A percentile compares a stretch with the other conserved stretches of the same genome.
phyloP scores from a whole-genome alignment of 495 filamentous ascomycete genomes.

The Astrothelium macrocarpum region DNA sequence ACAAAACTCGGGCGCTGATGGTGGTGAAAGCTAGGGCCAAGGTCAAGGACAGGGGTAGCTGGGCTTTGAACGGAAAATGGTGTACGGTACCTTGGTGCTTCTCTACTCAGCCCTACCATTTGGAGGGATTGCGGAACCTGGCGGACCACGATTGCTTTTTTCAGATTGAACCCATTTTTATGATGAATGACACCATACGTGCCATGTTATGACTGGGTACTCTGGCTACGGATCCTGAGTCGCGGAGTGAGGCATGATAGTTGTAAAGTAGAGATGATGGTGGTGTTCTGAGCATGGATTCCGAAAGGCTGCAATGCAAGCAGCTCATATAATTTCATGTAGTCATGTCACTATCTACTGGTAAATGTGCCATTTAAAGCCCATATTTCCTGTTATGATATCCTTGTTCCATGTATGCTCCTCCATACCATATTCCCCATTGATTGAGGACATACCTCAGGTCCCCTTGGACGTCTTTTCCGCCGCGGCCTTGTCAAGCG shows the following conservation, averaged over 20 bases:
- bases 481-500: constrained; percentile 57
- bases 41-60: background rate
- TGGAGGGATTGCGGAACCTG: background rate
- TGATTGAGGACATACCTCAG: background rate
- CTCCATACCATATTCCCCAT: background rate
- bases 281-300: background rate
- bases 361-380: background rate
- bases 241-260: no score
- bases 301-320: background rate
- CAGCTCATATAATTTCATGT: background rate
- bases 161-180: background rate
- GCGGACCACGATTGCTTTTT: background rate
- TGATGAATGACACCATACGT: no score
- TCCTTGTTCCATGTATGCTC: background rate
- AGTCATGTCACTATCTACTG: background rate
- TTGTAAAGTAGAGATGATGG: background rate
- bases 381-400: background rate
- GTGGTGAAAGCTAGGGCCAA: background rate
- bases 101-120: background rate
- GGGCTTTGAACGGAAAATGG: background rate
- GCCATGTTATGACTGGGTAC: no score
- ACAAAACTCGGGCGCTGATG: background rate
- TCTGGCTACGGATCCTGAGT: no score
- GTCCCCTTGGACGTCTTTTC: constrained; percentile 42
- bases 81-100: background rate